Conservation (phyloP, 1,139 yeast species). For the Debaryomyces nepalensis region DNA sequence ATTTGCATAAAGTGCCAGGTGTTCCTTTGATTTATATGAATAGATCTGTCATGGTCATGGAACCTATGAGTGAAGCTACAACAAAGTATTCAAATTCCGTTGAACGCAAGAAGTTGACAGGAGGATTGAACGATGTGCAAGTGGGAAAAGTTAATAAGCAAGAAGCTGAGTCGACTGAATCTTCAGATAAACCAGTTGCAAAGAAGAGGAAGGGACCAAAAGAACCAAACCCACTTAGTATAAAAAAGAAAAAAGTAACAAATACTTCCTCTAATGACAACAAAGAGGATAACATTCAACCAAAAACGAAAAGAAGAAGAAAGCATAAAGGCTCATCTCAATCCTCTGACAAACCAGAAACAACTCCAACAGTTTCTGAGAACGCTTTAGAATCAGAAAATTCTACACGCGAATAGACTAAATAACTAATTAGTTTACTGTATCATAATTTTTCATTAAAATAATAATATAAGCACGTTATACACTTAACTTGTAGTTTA, state of each 20-base stretch:
- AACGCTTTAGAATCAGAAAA: background rate
- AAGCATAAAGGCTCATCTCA: slow-evolving; percentile 24
- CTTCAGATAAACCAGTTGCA: slow-evolving; percentile 23
- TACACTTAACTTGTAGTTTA: too few species aligned
- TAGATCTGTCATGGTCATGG: slow-evolving; percentile 94
- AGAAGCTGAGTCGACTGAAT: slow-evolving; percentile 26
- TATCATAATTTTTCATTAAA: slow-evolving; percentile 2
- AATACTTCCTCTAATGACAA: slow-evolving; percentile 12
- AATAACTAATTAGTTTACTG: background rate
- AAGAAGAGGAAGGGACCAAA: slow-evolving; percentile 72
- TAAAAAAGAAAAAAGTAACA: slow-evolving; percentile 64
- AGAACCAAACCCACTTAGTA: slow-evolving; percentile 82
- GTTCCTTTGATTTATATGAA: slow-evolving; percentile 87
- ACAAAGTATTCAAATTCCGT: slow-evolving; percentile 53
- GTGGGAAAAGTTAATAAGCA: slow-evolving; percentile 31
- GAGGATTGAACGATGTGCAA: slow-evolving; percentile 70
- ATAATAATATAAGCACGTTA: background rate
- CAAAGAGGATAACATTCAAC: slow-evolving; percentile 13
- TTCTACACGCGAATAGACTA: background rate
- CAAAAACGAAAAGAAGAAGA: slow-evolving; percentile 44
- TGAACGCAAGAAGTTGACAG: slow-evolving; percentile 70
- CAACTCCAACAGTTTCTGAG: background rate
- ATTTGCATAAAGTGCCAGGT: slow-evolving; percentile 79
- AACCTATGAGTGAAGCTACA: slow-evolving; percentile 82
- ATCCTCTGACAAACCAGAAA: background rate